Base-by-base conservation (phyloP, 1,284 basidiomycete genomes). In the Athelia sp. region DNA sequence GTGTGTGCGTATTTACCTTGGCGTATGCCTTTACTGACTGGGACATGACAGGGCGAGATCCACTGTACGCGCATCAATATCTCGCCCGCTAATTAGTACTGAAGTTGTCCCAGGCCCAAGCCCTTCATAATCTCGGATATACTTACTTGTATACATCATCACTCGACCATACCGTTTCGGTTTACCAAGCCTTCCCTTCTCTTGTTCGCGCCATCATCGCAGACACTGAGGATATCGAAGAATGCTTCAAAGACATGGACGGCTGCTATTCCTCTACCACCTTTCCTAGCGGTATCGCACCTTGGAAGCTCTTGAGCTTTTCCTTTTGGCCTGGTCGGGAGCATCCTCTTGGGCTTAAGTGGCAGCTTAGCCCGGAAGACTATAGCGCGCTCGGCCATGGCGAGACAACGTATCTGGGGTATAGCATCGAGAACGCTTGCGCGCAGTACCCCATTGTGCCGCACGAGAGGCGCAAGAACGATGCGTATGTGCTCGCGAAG, bases 361-460 rank as follows among this genome's bases (percentile, higher is more conserved):
- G 67, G 59, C 70, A 68, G 18, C 57, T 72, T 6, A 64, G 63
- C 2, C 69, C 69, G 1, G 65, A 69, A 46, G 56, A 67, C 50
- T 56, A 64, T 58, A 36, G 43, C 6, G 21, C 36, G 19, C 9
- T 48, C 11, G 26, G 58, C 54, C 55, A 59, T 40, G 51, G 52
- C 11, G 32, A 53, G 32, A 66, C 63, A 51, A 53, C 59, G 22
- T 70, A 66, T 51, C 52, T 71, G 1, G 68, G 69, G 42, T 72
- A 71, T 48, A 66, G 62, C 31, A 58, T 71, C 50, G 67, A 71
- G 50, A 46, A 49, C 8, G 51, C 57, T 0, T 72, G 70, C 51
- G 49, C 45, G 10, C 50, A 54, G 14, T 53, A 58, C 2, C 63
- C 59, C 4, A 59, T 60, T 46, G 47, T 58, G 10, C 58, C 62